Base-by-base conservation (phyloP, 2,329 filamentous ascomycete species). In the Aspergillus sojae region DNA sequence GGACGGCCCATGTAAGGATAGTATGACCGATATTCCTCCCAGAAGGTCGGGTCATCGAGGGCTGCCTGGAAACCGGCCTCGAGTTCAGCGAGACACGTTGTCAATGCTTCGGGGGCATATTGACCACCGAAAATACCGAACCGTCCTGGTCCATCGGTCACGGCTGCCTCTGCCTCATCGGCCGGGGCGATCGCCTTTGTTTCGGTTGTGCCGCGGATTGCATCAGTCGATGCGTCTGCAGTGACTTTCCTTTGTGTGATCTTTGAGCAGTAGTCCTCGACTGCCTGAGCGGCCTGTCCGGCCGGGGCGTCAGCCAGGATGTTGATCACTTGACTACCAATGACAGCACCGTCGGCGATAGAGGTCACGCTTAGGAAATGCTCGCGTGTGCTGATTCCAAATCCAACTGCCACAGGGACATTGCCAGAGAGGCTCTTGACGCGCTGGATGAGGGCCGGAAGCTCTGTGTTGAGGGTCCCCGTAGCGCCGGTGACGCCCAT, bases 91-190 rank as follows among this genome's bases (percentile, higher is more conserved):
- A 98, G 82, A 75, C 94, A 97, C 80, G 96, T 93, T 92, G 97
- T 97, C 65, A 98, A 84, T 16, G 92, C 93, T 79, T 97, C 94
- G 0, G 94, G 94, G 4, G 97, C 94, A 74, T 97, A 98, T 78
- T 97, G 94, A 12, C 94, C 94, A 68, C 94, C 94, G 68, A 96
- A 98, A 74, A 96, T 89, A 68, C 94, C 94, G 72, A 98, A 97
- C 50, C 92, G 88, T 34, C 89, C 85, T 26, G 86, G 84, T 30
- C 83, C 84, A 30, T 81, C 74, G 16, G 79, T 79, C 16, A 74
- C 77, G 55, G 84, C 79, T 10, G 77, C 79, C 60, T 85, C 45
- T 43, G 14, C 28, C 1, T 30, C 32, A 16, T 11, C n/a, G 23
- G 53, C 19, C 11, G 5, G 21, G 21, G 16, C 28, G 39, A 28